Evolutionary conservation across 192 early-diverging fungal genomes (phyloP).

Genomic region (Spizellomyces sp.): DNA sequence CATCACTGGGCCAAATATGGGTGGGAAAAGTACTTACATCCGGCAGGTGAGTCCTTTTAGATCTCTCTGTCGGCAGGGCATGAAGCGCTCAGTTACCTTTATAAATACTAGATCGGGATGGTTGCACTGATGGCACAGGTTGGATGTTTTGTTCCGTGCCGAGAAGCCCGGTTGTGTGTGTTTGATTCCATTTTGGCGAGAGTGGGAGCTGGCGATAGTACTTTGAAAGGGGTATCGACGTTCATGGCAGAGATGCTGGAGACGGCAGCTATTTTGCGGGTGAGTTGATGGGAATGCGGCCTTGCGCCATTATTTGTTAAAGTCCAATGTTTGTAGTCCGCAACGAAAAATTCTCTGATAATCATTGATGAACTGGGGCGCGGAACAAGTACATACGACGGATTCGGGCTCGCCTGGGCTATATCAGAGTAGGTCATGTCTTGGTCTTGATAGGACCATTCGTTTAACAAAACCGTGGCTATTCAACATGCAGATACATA

Average conservation of each 20-base stretch:
- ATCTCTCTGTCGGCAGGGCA: too few species aligned
- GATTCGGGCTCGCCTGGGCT: conserved; percentile 97
- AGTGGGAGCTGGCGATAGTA: conserved; percentile 93
- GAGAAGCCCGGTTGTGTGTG: conserved; percentile 64
- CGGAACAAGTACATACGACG: conserved; percentile 98
- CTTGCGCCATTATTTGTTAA: background rate
- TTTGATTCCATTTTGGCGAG: conserved; percentile 90
- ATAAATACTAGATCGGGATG: conserved; percentile 69
- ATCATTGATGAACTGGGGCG: conserved; percentile 94
- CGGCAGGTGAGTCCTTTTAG: conserved; percentile 62
- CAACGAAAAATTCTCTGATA: conserved; percentile 68
- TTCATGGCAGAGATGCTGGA: conserved; percentile 92
- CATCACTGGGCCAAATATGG: conserved; percentile 98
- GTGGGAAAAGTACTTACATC: conserved; percentile 97
- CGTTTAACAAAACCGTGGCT: background rate
- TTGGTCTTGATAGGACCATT: background rate
- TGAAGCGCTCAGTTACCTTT: background rate
- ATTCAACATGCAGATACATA: conserved; percentile 61
- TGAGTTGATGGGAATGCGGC: conserved; percentile 17
- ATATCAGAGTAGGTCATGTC: conserved; percentile 78
- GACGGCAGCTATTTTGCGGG: conserved; percentile 79
- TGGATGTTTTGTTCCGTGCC: conserved; percentile 92
- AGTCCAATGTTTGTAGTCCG: conserved; percentile 62
- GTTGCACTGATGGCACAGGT: conserved; percentile 93
- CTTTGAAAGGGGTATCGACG: conserved; percentile 87